Evolutionary conservation across 192 early-diverging fungal species (phyloP), one percentile per base, ranked within the genome.

Genomic region (Lobosporangium transversale): DNA sequence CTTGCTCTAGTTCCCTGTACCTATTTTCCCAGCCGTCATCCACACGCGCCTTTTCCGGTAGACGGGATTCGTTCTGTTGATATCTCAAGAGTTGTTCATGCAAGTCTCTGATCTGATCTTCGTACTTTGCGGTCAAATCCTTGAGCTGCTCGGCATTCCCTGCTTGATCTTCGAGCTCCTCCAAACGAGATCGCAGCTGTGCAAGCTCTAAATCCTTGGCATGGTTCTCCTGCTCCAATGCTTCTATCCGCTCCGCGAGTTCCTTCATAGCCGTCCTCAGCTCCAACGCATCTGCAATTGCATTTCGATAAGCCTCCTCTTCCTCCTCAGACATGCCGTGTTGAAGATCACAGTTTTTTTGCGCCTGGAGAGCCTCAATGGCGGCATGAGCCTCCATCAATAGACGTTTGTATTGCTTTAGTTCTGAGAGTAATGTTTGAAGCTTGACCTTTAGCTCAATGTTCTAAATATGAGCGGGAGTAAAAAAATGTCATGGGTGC

Each of bases 401-500:
- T 37, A 83, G 78, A 23, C 69, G 71, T 32, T 85, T 85, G 54
- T 81, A 83, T 51, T 80, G 66, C 54, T 83, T 84, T 8, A 85
- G 45, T 48, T 84, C 80, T 35, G 68, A 66, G 18, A 61, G 66
- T n/a, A 86, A 51, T 6, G 67, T 73, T 49, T 85, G 83, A 47
- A 84, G 57, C 44, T 82, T 80, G 31, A 83, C 62, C 59, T 85
- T 83, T 26, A 86, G 58, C 10, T 84, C 79, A 27, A 86, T 63
- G 43, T 86, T 86, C 85, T 88, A 71, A 45, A 23, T n/a, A n/a
- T n/a, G n/a, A n/a, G n/a, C n/a, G n/a, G n/a, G n/a, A n/a, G n/a
- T n/a, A n/a, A n/a, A 53, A 15, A 53, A 14, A 53, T 4, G 14
- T 53, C n/a, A n/a, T n/a, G n/a, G n/a, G n/a, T n/a, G n/a, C n/a